phyloP scores from a whole-genome alignment of 2,329 filamentous ascomycete species.

The Phaeosphaeriaceae sp. region DNA sequence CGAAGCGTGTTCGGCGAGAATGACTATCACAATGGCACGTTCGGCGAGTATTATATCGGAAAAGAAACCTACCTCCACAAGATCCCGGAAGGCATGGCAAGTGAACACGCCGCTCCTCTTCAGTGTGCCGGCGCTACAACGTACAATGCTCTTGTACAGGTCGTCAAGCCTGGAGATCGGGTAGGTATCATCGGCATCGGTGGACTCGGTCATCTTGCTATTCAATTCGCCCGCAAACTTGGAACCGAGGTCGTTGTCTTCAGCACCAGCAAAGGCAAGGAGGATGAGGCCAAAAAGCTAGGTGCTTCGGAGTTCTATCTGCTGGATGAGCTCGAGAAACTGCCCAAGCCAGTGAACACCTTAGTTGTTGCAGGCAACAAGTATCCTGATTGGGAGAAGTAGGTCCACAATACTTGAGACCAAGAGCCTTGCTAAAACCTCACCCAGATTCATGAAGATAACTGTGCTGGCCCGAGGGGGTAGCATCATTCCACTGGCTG shows the following conservation, averaged over 20 bases:
- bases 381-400: constrained; percentile 33
- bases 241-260: constrained; percentile 32
- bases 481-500: constrained; percentile 25
- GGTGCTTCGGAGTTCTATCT: constrained; percentile 34
- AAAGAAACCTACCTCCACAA: constrained; percentile 26
- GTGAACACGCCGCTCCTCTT: constrained; percentile 26
- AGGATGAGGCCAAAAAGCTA: constrained; percentile 22
- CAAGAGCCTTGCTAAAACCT: background rate
- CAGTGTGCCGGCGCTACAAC: constrained; percentile 55
- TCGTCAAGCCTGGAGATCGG: constrained; percentile 72
- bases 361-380: constrained; percentile 26
- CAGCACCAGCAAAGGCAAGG: constrained; percentile 25
- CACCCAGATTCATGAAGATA: constrained; percentile 22
- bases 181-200: constrained; percentile 86
- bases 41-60: constrained; percentile 26
- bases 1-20: constrained; percentile 46
- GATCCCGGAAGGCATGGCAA: constrained; percentile 24
- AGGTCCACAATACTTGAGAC: constrained; percentile 1
- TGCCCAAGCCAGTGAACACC: constrained; percentile 23
- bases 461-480: constrained; percentile 26
- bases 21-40: constrained; percentile 24
- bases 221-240: constrained; percentile 67
- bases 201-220: constrained; percentile 75
- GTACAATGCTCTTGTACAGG: constrained; percentile 78
- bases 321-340: constrained; percentile 26